Evolutionary conservation across 257 asterid species (phyloP).

Genomic region (Rubia yunnanensis): DNA sequence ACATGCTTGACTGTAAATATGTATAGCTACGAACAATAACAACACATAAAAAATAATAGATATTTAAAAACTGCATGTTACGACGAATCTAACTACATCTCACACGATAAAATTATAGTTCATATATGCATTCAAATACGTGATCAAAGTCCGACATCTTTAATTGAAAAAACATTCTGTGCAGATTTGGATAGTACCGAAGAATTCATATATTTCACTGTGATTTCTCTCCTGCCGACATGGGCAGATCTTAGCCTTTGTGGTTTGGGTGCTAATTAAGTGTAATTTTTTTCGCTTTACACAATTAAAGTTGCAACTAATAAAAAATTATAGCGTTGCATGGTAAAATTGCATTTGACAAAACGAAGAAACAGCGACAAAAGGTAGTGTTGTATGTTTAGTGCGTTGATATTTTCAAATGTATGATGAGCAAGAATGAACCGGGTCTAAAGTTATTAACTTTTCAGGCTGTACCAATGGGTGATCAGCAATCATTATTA

Average conservation of each 20-base stretch:
- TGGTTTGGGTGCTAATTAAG: background rate
- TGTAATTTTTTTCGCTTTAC: background rate
- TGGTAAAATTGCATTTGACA: slow-evolving; percentile 10
- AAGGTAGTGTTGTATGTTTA: background rate
- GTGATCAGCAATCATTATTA: background rate
- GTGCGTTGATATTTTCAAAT: slow-evolving; percentile 3
- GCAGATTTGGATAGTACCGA: too few species aligned
- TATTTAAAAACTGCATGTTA: too few species aligned
- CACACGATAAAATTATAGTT: too few species aligned
- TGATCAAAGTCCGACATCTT: too few species aligned
- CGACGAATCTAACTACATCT: too few species aligned
- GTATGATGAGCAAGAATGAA: background rate
- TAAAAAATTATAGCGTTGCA: background rate
- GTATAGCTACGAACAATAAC: too few species aligned
- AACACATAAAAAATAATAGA: too few species aligned
- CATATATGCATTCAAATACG: too few species aligned
- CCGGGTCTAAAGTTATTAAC: background rate
- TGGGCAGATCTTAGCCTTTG: background rate
- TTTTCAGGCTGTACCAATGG: slow-evolving; percentile 6
- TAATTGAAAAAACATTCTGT: too few species aligned
- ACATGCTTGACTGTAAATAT: too few species aligned
- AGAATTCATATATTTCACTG: too few species aligned
- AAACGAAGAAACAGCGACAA: background rate
- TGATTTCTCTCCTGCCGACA: background rate
- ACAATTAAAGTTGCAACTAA: background rate